Percentiles rank a stretch among this genome's conserved stretches.
phyloP scores from a whole-genome alignment of 2,329 filamentous ascomycete genomes.

The Penicillium thymicola region DNA sequence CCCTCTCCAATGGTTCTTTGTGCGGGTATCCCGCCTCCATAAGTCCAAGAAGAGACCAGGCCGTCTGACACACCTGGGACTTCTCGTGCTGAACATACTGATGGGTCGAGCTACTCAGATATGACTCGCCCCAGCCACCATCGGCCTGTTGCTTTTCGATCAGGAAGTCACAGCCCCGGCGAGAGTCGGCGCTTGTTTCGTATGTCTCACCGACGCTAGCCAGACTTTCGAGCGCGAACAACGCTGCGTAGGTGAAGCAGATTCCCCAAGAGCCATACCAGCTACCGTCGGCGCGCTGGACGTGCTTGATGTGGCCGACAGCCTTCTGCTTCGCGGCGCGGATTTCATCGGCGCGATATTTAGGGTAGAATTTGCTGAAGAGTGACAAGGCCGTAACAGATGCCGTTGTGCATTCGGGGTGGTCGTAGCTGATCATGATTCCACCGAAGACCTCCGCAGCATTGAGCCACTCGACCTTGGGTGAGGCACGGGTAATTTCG shows the following conservation, averaged over 20 bases:
- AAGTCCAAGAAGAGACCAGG: conserved; percentile 80
- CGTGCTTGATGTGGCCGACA: conserved; percentile 75
- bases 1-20: conserved; percentile 66
- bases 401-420: conserved; percentile 95
- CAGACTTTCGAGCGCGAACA: conserved; percentile 92
- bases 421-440: conserved; percentile 99
- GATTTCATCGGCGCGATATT: conserved; percentile 76
- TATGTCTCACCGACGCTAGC: conserved; percentile 79
- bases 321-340: conserved; percentile 67
- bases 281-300: conserved; percentile 76
- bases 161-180: conserved; percentile 79
- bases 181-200: conserved; percentile 65
- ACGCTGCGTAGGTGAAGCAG: conserved; percentile 93
- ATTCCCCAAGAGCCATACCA: conserved; percentile 99
- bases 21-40: conserved; percentile 82
- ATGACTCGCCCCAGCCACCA: conserved; percentile 96
- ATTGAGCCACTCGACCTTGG: conserved; percentile 80
- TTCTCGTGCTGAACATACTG: conserved; percentile 72
- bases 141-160: conserved; percentile 79
- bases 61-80: conserved; percentile 90
- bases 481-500: conserved; percentile 74
- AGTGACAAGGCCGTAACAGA: conserved; percentile 82
- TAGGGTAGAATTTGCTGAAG: conserved; percentile 76
- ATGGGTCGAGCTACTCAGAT: conserved; percentile 75
- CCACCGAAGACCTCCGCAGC: conserved; percentile 93